Evolutionary conservation across 208 protist species (phyloP), one percentile per base, ranked within the genome.

Genomic region (Trypanosomatidae sp.): DNA sequence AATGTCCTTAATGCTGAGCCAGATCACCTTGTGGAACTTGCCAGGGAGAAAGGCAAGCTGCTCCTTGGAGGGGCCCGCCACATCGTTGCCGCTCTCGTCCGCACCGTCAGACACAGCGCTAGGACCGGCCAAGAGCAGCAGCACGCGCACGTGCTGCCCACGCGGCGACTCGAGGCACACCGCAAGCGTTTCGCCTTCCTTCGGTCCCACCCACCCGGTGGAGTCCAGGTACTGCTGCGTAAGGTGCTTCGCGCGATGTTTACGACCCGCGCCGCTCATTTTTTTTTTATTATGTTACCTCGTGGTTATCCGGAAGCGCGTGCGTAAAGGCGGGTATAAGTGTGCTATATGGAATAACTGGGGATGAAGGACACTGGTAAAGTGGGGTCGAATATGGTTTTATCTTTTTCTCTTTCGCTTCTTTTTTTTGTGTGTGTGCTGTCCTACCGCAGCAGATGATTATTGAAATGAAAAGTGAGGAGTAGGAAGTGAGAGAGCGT

Each of bases 11-110:
- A 94, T 86, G 53, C 76, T 73, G 3, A 96, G 77, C 90, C 91
- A 96, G 52, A 96, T 94, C 28, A 96, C 91, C 72, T 96, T 96
- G 77, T 90, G 85, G 50, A 96, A 96, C 78, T 94, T 96, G 9
- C 91, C 74, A 17, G 91, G 91, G 3, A 96, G 65, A 30, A 84
- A 71, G 36, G 88, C 87, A 6, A 94, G 15, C 46, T 80, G 74
- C 77, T 92, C 80, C 53, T 1, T 47, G 46, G 12, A 28, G 2
- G 17, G 58, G 6, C 53, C 9, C 33, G 52, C 30, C 12, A 10
- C 10, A 43, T 53, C 12, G 30, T 13, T 30, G 28, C 41, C 30
- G 25, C 17, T 39, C 52, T 15, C 7, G 17, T 50, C n/a, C 49
- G 22, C n/a, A 12, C 30, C 30, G 60, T 2, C 39, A 22, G 15